Evolutionary conservation across 106 monocot species (phyloP).

Genomic region (Platanthera zijinensis): DNA sequence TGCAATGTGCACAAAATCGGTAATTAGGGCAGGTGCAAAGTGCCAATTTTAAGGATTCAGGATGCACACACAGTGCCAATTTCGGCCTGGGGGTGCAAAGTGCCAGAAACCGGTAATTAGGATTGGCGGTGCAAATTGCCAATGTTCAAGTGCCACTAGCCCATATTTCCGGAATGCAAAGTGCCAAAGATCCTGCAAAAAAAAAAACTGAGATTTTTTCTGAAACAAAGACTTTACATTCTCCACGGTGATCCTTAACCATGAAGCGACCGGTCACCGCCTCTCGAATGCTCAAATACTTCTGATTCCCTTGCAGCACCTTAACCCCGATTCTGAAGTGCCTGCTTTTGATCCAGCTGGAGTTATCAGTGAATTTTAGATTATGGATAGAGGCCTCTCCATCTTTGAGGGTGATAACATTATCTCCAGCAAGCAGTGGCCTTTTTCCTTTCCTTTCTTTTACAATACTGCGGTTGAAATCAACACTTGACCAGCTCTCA

Average conservation of each 20-base stretch:
- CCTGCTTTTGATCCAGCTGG: constrained; percentile 29
- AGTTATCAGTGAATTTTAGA: constrained; percentile 45
- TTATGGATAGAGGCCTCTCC: constrained; percentile 16
- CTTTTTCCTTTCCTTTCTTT: constrained; percentile 18
- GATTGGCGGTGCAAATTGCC: too few relatives aligned
- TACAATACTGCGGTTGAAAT: constrained; percentile 12
- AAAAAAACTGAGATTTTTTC: background rate
- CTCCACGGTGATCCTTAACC: constrained; percentile 43
- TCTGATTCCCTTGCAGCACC: constrained; percentile 14
- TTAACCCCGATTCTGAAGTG: constrained; percentile 32
- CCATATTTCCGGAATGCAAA: too few relatives aligned
- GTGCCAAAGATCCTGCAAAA: too few relatives aligned
- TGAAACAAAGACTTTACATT: constrained; percentile 18
- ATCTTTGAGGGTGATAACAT: constrained; percentile 14
- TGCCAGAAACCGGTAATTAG: too few relatives aligned
- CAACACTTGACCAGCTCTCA: constrained; percentile 3
- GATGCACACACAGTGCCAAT: too few relatives aligned
- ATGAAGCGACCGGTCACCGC: constrained; percentile 22
- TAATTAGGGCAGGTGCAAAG: too few relatives aligned
- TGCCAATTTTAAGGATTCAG: too few relatives aligned
- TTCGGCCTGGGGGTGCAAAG: too few relatives aligned
- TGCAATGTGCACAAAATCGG: too few relatives aligned
- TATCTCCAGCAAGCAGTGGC: constrained; percentile 19
- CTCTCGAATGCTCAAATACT: constrained; percentile 25
- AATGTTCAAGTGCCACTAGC: too few relatives aligned